Percentiles rank a stretch among this genome's conserved stretches.
Evolutionary conservation across 2,329 filamentous ascomycete species (phyloP).

Genomic region (Chaetoscypha palmicola): DNA sequence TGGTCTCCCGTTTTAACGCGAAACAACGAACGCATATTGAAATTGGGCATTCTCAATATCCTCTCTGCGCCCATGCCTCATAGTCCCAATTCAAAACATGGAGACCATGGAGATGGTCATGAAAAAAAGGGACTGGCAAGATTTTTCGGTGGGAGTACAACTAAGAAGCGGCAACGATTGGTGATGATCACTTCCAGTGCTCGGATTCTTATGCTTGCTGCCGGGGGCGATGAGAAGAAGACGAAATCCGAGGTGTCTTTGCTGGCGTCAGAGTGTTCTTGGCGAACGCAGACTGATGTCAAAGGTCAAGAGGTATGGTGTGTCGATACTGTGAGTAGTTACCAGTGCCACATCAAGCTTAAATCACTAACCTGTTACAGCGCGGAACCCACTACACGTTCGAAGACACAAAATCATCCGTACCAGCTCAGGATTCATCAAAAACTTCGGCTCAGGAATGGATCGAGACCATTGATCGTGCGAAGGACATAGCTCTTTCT

Average conservation of each 20-base stretch:
- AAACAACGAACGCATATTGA: slow-evolving; percentile 88
- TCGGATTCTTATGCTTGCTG: slow-evolving; percentile 80
- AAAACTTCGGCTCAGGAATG: slow-evolving; percentile 77
- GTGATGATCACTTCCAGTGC: slow-evolving; percentile 94
- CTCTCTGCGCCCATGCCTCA: slow-evolving; percentile 70
- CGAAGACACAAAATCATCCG: slow-evolving; percentile 76
- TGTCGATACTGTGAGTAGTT: slow-evolving; percentile 77
- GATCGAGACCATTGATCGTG: slow-evolving; percentile 81
- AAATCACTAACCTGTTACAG: slow-evolving; percentile 33
- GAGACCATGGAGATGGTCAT: slow-evolving; percentile 59
- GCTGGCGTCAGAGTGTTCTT: slow-evolving; percentile 65
- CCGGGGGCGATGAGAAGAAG: slow-evolving; percentile 93
- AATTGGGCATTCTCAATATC: slow-evolving; percentile 85
- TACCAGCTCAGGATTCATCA: slow-evolving; percentile 51
- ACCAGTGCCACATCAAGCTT: slow-evolving; percentile 1
- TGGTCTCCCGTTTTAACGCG: slow-evolving; percentile 94
- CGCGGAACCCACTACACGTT: slow-evolving; percentile 86
- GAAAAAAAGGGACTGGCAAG: slow-evolving; percentile 92
- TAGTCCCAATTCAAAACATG: slow-evolving; percentile 63
- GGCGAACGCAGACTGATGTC: slow-evolving; percentile 73
- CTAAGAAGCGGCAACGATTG: slow-evolving; percentile 85
- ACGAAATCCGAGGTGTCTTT: slow-evolving; percentile 89
- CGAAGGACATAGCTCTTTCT: slow-evolving; percentile 74
- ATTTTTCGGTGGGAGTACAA: slow-evolving; percentile 85
- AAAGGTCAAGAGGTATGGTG: slow-evolving; percentile 86